Conservation (phyloP, 768 basidiomycete genomes). For the Collybia sordida region DNA sequence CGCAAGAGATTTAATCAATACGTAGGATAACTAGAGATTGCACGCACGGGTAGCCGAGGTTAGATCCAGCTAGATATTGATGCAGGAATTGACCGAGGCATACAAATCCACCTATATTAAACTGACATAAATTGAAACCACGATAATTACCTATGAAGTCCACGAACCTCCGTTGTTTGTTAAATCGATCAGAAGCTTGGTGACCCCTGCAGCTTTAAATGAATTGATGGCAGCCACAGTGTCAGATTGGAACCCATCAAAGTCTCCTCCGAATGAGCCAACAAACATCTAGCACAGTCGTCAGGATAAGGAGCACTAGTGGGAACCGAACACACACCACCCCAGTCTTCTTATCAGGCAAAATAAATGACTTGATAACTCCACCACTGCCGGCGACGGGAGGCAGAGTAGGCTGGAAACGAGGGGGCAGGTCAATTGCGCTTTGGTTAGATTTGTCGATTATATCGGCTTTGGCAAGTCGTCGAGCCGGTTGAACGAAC, state of each 20-base stretch:
- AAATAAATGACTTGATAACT: conserved; percentile 54
- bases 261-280: conserved; percentile 56
- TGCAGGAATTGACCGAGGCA: conserved; percentile 65
- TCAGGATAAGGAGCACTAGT: not conserved
- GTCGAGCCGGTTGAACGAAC: conserved; percentile 3
- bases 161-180: conserved; percentile 61
- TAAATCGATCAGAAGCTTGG: conserved; percentile 53
- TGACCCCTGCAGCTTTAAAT: conserved; percentile 49
- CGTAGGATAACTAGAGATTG: not conserved
- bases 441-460: conserved; percentile 39
- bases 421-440: conserved; percentile 45
- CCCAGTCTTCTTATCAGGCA: conserved; percentile 56
- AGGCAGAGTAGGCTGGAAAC: conserved; percentile 46
- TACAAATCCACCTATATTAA: conserved; percentile 51
- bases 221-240: conserved; percentile 40
- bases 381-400: conserved; percentile 45
- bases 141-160: not conserved
- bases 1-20: not conserved
- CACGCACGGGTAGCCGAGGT: conserved; percentile 51
- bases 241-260: conserved; percentile 51
- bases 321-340: conserved; percentile 40
- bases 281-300: conserved; percentile 49
- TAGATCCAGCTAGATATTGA: conserved; percentile 50
- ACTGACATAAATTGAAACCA: conserved; percentile 1
- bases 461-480: conserved; percentile 35